Evolutionary conservation across 345 rosid species (phyloP).

Genomic region (Kernera saxatilis): DNA sequence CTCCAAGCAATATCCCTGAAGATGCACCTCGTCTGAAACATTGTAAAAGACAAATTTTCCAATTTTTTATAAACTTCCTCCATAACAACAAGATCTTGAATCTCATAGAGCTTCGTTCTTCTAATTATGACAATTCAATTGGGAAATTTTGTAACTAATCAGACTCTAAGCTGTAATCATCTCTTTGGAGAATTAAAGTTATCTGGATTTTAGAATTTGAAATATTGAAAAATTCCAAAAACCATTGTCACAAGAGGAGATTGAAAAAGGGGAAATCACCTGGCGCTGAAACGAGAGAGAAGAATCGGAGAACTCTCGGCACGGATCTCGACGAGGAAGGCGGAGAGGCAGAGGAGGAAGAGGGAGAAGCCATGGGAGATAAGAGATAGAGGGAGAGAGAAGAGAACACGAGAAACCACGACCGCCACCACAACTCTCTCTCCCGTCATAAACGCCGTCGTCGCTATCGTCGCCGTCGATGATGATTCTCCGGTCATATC

Average conservation of each 20-base stretch:
- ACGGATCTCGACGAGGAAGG: slow-evolving; percentile 62
- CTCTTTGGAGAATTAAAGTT: neutral
- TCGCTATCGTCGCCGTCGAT: neutral
- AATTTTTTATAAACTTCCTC: no score
- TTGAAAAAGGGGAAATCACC: slow-evolving; percentile 27
- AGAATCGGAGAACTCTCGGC: slow-evolving; percentile 41
- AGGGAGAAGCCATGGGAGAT: slow-evolving; percentile 65
- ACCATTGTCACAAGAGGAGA: no score
- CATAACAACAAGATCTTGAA: neutral
- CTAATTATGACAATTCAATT: neutral
- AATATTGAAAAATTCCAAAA: neutral
- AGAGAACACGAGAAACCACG: slow-evolving; percentile 45
- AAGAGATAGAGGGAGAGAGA: slow-evolving; percentile 57
- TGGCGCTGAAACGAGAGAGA: slow-evolving; percentile 44
- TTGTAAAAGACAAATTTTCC: no score
- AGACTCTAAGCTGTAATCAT: neutral
- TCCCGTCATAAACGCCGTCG: slow-evolving; percentile 48
- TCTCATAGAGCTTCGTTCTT: neutral
- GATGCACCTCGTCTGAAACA: slow-evolving; percentile 65
- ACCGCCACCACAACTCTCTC: slow-evolving; percentile 77
- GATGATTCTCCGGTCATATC: neutral
- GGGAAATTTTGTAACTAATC: neutral
- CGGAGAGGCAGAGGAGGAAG: slow-evolving; percentile 46
- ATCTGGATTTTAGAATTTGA: neutral
- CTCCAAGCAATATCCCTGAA: slow-evolving; percentile 82